These are phyloP conservation scores for Gossypium australe DNA, from an alignment of 345 rosid genomes.

Conservation along the genomic window DNA sequence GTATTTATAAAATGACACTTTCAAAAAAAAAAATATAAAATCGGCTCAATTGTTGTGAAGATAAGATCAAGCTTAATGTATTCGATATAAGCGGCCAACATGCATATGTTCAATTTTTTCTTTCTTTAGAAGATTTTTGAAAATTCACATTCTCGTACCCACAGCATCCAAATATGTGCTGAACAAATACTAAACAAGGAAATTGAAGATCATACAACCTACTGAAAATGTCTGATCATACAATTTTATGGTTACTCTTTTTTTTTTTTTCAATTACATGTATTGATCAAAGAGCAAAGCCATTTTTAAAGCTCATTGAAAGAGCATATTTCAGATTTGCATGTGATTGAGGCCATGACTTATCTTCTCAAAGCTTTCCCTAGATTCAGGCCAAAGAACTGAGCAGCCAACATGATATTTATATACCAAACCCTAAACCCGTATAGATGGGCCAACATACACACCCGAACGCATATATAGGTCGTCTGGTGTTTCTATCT, in stretches of 20 bases:
- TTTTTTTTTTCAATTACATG: not conserved
- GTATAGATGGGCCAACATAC: slow-evolving; percentile 63
- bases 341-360: not conserved
- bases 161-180: too few species aligned
- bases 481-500: slow-evolving; percentile 62
- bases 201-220: not conserved
- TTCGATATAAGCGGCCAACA: too few species aligned
- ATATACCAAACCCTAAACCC: slow-evolving; percentile 25
- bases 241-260: not conserved
- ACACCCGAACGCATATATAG: slow-evolving; percentile 71
- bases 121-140: too few species aligned
- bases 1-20: too few species aligned
- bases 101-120: too few species aligned
- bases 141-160: too few species aligned
- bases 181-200: too few species aligned
- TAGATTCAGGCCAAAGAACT: not conserved
- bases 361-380: not conserved
- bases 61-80: too few species aligned
- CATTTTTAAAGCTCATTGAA: not conserved
- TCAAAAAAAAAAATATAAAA: too few species aligned
- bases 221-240: not conserved
- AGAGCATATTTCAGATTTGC: too few species aligned
- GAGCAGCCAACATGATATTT: not conserved
- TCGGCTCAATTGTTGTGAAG: too few species aligned
- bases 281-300: not conserved